Evolutionary conservation across 2,329 filamentous ascomycete genomes (phyloP).

Genomic region (Rhynchosporium secalis): DNA sequence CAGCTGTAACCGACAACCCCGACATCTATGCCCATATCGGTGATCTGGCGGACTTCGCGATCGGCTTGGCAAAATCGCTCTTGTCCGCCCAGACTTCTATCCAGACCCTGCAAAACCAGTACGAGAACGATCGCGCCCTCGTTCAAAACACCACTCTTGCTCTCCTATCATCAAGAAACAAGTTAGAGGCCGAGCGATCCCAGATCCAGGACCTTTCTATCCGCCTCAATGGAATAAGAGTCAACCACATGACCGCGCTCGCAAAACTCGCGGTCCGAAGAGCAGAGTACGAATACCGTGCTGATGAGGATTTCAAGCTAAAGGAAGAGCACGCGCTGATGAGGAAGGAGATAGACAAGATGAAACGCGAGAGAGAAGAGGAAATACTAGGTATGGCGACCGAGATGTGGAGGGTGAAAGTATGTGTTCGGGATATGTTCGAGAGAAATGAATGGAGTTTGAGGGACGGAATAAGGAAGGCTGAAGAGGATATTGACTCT

Average conservation of each 20-base stretch:
- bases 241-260: not conserved
- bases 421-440: not conserved
- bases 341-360: not conserved
- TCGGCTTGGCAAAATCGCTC: not conserved
- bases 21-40: not conserved
- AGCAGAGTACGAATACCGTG: not conserved
- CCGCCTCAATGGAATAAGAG: not conserved
- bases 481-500: not conserved
- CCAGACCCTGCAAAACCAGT: not conserved
- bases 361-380: not conserved
- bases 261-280: not conserved
- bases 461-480: not conserved
- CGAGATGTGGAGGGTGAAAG: constrained; percentile 4
- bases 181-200: not conserved
- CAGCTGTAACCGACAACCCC: not conserved
- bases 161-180: not conserved
- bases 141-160: not conserved
- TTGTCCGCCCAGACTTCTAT: not conserved
- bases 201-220: not conserved
- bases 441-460: not conserved
- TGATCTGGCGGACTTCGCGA: not conserved
- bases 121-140: not conserved
- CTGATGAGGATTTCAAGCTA: not conserved
- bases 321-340: not conserved
- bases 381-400: not conserved